phyloP scores from a whole-genome alignment of 2,329 filamentous ascomycete species.

The Arthrobotrys entomopaga region DNA sequence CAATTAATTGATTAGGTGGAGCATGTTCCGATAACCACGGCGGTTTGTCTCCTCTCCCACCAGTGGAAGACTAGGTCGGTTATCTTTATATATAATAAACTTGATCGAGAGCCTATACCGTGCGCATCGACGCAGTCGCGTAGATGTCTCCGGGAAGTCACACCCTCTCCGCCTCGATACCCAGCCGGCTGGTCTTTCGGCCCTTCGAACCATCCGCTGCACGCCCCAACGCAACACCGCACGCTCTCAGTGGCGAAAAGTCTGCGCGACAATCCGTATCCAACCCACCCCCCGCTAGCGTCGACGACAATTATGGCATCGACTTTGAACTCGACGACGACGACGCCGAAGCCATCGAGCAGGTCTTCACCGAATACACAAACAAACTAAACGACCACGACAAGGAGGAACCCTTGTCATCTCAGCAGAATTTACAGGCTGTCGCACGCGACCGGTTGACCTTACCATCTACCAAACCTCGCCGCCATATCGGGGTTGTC shows the following conservation, averaged over 20 bases:
- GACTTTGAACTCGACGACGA: slow-evolving; percentile 52
- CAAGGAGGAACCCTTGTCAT: not conserved
- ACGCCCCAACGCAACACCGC: slow-evolving; percentile 1
- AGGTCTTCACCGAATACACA: slow-evolving; percentile 42
- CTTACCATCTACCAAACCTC: not conserved
- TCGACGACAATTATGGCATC: slow-evolving; percentile 42
- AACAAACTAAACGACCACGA: slow-evolving; percentile 27
- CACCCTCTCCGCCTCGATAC: slow-evolving; percentile 20
- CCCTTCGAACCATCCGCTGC: slow-evolving; percentile 23
- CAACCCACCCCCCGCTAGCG: not conserved
- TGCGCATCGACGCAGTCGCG: slow-evolving; percentile 24
- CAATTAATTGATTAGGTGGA: too few relatives aligned
- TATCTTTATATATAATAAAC: not conserved
- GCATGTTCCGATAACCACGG: slow-evolving; percentile 8
- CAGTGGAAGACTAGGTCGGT: not conserved
- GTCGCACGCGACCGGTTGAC: not conserved
- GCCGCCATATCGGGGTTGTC: slow-evolving; percentile 12
- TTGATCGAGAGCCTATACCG: slow-evolving; percentile 21
- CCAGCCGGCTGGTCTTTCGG: slow-evolving; percentile 41
- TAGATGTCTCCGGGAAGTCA: slow-evolving; percentile 50
- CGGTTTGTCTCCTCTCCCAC: slow-evolving; percentile 3
- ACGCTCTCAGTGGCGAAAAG: slow-evolving; percentile 3
- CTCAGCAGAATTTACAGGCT: too few relatives aligned
- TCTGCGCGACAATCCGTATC: slow-evolving; percentile 1
- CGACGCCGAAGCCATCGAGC: slow-evolving; percentile 44